Conservation (phyloP, 768 basidiomycete genomes). For the Boletus pseudopeckii region DNA sequence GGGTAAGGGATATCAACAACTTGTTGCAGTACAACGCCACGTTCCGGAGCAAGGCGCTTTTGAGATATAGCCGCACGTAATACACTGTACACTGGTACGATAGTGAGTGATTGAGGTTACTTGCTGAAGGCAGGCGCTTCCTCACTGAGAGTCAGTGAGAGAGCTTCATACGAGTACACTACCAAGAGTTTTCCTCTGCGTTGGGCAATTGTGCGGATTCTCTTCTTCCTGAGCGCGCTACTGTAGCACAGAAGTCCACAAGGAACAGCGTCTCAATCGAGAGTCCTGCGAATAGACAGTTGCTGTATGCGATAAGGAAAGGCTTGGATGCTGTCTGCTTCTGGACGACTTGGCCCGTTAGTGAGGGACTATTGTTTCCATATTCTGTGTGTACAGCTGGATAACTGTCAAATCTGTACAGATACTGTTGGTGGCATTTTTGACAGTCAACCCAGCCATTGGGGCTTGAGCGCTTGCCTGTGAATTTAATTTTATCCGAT, state of each 20-base stretch:
- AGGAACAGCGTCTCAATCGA: neutral
- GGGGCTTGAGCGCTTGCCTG: too few relatives aligned
- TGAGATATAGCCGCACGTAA: slow-evolving; percentile 60
- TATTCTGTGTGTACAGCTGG: neutral
- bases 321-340: neutral
- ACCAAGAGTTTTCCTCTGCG: too few relatives aligned
- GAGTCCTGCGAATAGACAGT: neutral
- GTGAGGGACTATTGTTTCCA: too few relatives aligned
- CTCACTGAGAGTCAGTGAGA: too few relatives aligned
- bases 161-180: neutral
- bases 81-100: neutral
- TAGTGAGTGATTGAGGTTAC: slow-evolving; percentile 9
- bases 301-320: neutral
- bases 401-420: neutral
- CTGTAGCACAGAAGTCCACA: neutral
- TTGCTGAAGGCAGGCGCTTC: too few relatives aligned
- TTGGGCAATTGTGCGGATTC: too few relatives aligned
- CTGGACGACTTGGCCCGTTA: neutral
- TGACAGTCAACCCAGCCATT: neutral
- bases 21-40: slow-evolving; percentile 93
- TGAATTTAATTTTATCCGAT: too few relatives aligned
- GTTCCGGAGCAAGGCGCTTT: slow-evolving; percentile 84
- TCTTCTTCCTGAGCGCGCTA: neutral
- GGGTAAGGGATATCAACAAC: slow-evolving; percentile 97
- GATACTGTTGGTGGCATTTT: neutral